Conservation (phyloP, 1,139 yeast genomes). For the Geotrichum histeridarum region DNA sequence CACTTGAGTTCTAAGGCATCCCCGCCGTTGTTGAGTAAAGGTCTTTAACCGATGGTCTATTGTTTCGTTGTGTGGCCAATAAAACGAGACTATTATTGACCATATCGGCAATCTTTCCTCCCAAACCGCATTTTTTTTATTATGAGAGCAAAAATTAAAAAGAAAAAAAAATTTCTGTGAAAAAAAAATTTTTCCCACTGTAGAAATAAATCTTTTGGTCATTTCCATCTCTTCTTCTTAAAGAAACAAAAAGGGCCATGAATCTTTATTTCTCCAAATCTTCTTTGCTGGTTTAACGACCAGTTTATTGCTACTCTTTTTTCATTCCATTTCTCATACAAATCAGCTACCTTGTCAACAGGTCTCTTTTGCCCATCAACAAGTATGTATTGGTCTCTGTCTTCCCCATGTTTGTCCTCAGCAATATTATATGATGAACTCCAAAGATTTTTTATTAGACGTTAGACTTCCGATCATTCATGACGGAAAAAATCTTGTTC, state of each 20-base stretch:
- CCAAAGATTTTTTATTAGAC: slow-evolving; percentile 37
- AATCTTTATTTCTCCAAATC: background rate
- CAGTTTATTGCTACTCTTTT: background rate
- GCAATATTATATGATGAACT: slow-evolving; percentile 14
- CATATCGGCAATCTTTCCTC: background rate
- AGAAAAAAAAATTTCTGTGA: background rate
- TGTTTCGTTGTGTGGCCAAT: background rate
- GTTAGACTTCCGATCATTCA: slow-evolving; percentile 49
- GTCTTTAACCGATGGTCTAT: background rate
- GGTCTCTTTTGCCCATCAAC: background rate
- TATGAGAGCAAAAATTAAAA: background rate
- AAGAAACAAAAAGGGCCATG: background rate
- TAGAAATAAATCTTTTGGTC: background rate
- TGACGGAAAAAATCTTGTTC: slow-evolving; percentile 39
- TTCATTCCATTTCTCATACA: background rate
- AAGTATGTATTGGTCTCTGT: background rate
- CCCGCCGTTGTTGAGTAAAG: background rate
- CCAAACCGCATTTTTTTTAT: background rate
- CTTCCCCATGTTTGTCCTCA: background rate
- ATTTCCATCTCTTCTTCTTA: slow-evolving; percentile 4
- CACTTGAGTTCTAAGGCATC: background rate
- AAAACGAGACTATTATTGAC: too few relatives aligned
- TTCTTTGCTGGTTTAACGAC: background rate
- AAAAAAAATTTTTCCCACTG: background rate
- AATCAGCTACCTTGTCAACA: background rate